These are phyloP conservation scores for Paecilomyces fulvus DNA, from an alignment of 2,329 filamentous ascomycete genomes.

Conservation along the genomic window DNA sequence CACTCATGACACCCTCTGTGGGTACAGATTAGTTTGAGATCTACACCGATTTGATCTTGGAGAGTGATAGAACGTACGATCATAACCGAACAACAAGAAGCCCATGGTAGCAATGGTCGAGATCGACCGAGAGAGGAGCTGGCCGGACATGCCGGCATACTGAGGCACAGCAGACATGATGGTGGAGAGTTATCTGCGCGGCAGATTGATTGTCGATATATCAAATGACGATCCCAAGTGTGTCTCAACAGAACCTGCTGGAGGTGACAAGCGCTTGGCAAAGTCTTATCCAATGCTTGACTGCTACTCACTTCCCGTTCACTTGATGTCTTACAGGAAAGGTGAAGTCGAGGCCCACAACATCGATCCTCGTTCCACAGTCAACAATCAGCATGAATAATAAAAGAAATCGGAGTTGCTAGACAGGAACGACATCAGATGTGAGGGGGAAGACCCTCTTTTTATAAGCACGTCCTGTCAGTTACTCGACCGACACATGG, in stretches of 20 bases:
- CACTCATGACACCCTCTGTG: slow-evolving; percentile 40
- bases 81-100: slow-evolving; percentile 49
- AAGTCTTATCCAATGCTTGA: not conserved
- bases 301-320: not conserved
- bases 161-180: too few relatives aligned
- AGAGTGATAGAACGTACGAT: slow-evolving; percentile 26
- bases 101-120: slow-evolving; percentile 42
- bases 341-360: too few relatives aligned
- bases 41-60: slow-evolving; percentile 19
- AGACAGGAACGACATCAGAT: too few relatives aligned
- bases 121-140: slow-evolving; percentile 5
- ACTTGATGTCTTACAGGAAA: too few relatives aligned
- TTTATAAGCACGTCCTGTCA: too few relatives aligned
- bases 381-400: too few relatives aligned
- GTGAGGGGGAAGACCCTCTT: too few relatives aligned
- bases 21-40: slow-evolving; percentile 2
- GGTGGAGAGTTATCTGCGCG: too few relatives aligned
- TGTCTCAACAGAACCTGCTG: not conserved
- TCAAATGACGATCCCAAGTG: not conserved
- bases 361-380: too few relatives aligned
- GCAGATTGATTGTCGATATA: too few relatives aligned
- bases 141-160: slow-evolving; percentile 3
- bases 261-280: not conserved
- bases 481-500: too few relatives aligned
- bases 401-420: too few relatives aligned